A percentile compares a stretch with the other conserved stretches of the same genome.
These are phyloP conservation scores for Laburnicola sp. DNA, from an alignment of 2,329 filamentous ascomycete species.

Conservation along the genomic window DNA sequence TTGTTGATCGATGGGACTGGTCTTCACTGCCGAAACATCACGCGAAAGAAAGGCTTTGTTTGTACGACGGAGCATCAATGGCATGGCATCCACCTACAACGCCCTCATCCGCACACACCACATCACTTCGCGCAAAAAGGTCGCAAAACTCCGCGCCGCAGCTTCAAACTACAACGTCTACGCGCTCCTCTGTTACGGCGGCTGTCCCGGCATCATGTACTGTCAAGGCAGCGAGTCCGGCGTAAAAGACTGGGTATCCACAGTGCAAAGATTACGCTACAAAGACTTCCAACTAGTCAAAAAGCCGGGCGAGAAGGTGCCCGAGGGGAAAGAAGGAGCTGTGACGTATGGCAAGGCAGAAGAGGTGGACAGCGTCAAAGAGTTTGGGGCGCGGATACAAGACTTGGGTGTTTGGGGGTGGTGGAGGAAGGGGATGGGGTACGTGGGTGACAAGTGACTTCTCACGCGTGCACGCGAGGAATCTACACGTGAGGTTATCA, in stretches of 20 bases:
- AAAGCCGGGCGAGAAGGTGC: slow-evolving; percentile 51
- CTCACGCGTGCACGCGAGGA: not conserved
- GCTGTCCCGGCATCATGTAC: slow-evolving; percentile 77
- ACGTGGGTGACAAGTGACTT: slow-evolving; percentile 26
- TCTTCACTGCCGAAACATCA: not conserved
- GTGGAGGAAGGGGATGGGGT: slow-evolving; percentile 73
- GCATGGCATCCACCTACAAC: slow-evolving; percentile 48
- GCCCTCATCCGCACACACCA: slow-evolving; percentile 77
- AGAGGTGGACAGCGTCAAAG: slow-evolving; percentile 66
- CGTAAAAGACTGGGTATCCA: slow-evolving; percentile 65
- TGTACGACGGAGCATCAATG: slow-evolving; percentile 5
- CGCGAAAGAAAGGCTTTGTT: not conserved
- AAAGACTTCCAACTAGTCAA: slow-evolving; percentile 71
- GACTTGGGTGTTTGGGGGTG: slow-evolving; percentile 61
- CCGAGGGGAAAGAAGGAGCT: slow-evolving; percentile 3
- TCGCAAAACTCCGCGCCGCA: slow-evolving; percentile 65
- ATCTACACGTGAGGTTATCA: no score
- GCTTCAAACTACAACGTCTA: slow-evolving; percentile 63
- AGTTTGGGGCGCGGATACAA: slow-evolving; percentile 66
- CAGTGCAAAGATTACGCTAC: slow-evolving; percentile 67
- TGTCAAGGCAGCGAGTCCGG: slow-evolving; percentile 63
- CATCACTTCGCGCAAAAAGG: slow-evolving; percentile 78
- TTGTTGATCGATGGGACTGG: not conserved
- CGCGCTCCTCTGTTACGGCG: slow-evolving; percentile 68
- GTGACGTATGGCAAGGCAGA: slow-evolving; percentile 44